These are phyloP conservation scores for Sporothrix dimorphospora DNA, from an alignment of 2,329 filamentous ascomycete species.

Conservation along the genomic window DNA sequence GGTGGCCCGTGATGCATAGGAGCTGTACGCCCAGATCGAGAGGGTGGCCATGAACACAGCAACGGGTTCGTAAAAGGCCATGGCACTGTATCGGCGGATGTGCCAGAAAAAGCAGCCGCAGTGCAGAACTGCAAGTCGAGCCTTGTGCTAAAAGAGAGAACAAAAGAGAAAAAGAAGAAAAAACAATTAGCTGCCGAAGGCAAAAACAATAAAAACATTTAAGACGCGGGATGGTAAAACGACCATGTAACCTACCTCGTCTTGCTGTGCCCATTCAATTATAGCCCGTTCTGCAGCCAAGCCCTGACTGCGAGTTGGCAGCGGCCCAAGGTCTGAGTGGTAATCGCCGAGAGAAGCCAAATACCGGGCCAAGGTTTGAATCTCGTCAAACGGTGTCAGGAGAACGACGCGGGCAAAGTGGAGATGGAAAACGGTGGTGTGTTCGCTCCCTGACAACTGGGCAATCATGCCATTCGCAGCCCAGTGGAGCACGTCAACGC, in stretches of 20 bases:
- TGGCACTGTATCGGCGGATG: constrained; percentile 5
- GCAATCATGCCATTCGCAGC: constrained; percentile 57
- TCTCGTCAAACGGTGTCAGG: constrained; percentile 52
- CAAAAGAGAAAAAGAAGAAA: too few relatives aligned
- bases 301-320: not conserved
- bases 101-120: constrained; percentile 17
- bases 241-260: not conserved
- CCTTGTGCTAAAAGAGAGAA: constrained; percentile 7
- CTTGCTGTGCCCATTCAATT: constrained; percentile 8
- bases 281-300: not conserved
- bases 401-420: constrained; percentile 58
- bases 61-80: not conserved
- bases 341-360: constrained; percentile 34
- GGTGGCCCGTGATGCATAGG: constrained; percentile 1
- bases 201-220: too few relatives aligned
- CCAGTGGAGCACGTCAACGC: constrained; percentile 61
- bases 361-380: constrained; percentile 47
- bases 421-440: constrained; percentile 58
- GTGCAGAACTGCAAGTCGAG: constrained; percentile 4
- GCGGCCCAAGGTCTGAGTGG: not conserved
- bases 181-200: not conserved
- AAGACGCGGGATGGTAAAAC: not conserved
- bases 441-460: constrained; percentile 53
- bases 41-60: constrained; percentile 5
- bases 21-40: constrained; percentile 15